phyloP scores from a whole-genome alignment of 2,329 filamentous ascomycete genomes.

The Penicillium decumbens region DNA sequence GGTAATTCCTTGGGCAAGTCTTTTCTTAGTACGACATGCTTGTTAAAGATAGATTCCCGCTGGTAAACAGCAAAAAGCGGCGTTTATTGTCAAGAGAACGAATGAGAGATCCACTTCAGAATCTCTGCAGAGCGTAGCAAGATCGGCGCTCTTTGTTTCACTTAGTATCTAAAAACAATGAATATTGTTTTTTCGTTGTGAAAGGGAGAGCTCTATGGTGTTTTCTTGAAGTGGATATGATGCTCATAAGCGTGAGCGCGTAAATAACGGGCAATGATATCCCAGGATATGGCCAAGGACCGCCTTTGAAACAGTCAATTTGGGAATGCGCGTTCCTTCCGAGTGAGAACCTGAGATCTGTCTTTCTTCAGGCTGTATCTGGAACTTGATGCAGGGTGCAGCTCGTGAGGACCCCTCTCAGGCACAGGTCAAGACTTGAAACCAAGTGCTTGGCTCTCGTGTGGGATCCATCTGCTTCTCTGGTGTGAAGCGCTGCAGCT shows the following conservation, averaged over 20 bases:
- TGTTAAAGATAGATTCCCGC: too few species aligned
- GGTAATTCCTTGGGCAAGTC: too few species aligned
- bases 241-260: neutral
- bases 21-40: too few species aligned
- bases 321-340: neutral
- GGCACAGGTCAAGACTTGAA: neutral
- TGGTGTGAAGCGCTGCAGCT: neutral
- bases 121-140: neutral
- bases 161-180: neutral
- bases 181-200: neutral
- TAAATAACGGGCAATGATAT: neutral
- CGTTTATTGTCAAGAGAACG: too few species aligned
- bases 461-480: neutral
- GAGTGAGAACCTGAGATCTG: neutral
- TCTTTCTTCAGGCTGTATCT: neutral
- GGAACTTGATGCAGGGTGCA: neutral
- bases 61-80: too few species aligned
- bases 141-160: neutral
- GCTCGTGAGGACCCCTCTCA: neutral
- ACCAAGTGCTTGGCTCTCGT: neutral
- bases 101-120: too few species aligned
- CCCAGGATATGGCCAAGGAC: neutral
- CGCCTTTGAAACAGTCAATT: neutral
- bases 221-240: neutral
- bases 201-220: neutral